Base-by-base conservation (phyloP, 1,139 yeast species). In the Ashbya aceris region DNA sequence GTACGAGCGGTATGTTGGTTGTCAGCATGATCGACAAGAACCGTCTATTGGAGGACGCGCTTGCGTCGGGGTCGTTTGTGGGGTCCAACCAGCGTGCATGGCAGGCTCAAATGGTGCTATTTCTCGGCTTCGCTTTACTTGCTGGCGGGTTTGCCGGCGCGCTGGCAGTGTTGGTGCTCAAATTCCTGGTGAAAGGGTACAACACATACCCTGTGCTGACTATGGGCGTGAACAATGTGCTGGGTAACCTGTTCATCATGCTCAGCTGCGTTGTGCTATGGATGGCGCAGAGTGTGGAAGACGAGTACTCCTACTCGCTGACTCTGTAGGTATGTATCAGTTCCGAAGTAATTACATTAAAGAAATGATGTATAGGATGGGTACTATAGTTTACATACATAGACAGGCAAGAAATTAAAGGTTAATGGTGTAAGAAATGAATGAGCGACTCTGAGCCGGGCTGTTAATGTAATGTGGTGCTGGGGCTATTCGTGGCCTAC, bases 61-160 rank as follows among this genome's bases (percentile, higher is more conserved):
- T 71, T 46, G 69, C 78, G 30, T 71, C 81, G 45, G 64, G 69
- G 7, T 52, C 51, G n/a, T 52, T 49, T 20, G 54, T 50, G 33
- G 40, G 57, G 30, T 57, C 58, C 13, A 64, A 71, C 31, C 62
- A 77, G 13, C 78, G 86, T 43, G 87, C 91, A 30, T 87, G 96
- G 95, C 95, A 91, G 46, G 96, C 97, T 12, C 74, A 96, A 54
- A 80, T 87, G 30, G 79, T 93, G 11, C 70, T 91, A 47, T 91
- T 93, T 60, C 70, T 85, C 54, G 99, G 99, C 8, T 91, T 91
- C 62, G 83, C 96, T 2, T 69, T 89, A 40, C 71, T 91, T 48
- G 96, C 97, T 1, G 94, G 96, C 40, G 98, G 98, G 1, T 69
- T 91, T 50, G 87, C 96, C 14, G 97, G 97, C 1, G 79, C 94